phyloP scores from a whole-genome alignment of 345 rosid species.

The Fremontodendron californicum region DNA sequence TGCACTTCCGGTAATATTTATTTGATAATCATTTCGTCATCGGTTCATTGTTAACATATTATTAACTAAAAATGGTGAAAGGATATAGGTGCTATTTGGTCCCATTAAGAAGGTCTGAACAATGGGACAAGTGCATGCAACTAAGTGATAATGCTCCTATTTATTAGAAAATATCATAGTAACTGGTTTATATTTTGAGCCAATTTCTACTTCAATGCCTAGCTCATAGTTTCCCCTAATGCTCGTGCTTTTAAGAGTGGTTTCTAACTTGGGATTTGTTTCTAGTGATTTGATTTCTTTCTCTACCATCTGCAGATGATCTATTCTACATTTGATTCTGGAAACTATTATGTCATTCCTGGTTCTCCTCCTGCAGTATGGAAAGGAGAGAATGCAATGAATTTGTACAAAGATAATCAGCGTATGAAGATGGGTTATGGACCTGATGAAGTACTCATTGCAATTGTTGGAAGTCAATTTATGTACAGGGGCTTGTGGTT shows the following conservation, averaged over 20 bases:
- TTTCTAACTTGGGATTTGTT: slow-evolving; percentile 12
- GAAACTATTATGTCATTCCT: slow-evolving; percentile 85
- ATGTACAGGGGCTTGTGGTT: slow-evolving; percentile 92
- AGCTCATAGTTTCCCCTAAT: slow-evolving; percentile 3
- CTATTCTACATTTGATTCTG: slow-evolving; percentile 78
- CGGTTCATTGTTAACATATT: background rate
- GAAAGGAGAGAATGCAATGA: slow-evolving; percentile 40
- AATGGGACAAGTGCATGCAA: background rate
- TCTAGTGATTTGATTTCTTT: slow-evolving; percentile 15
- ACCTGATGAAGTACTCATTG: slow-evolving; percentile 52
- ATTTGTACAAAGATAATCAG: slow-evolving; percentile 24
- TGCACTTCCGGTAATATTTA: slow-evolving; percentile 65
- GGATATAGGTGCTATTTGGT: background rate
- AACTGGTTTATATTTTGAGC: background rate
- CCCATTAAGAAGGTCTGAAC: background rate
- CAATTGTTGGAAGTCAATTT: slow-evolving; percentile 78
- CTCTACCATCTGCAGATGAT: slow-evolving; percentile 49
- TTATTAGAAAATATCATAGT: background rate
- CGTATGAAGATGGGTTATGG: slow-evolving; percentile 42
- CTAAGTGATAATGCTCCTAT: slow-evolving; percentile 1
- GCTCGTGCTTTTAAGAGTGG: slow-evolving; percentile 11
- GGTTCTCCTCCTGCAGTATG: slow-evolving; percentile 74
- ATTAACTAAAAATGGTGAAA: background rate
- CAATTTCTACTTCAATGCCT: background rate
- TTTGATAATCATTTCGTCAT: background rate